Conservation (phyloP, 176 grass and related monocot genomes). For the Lolium multiflorum region DNA sequence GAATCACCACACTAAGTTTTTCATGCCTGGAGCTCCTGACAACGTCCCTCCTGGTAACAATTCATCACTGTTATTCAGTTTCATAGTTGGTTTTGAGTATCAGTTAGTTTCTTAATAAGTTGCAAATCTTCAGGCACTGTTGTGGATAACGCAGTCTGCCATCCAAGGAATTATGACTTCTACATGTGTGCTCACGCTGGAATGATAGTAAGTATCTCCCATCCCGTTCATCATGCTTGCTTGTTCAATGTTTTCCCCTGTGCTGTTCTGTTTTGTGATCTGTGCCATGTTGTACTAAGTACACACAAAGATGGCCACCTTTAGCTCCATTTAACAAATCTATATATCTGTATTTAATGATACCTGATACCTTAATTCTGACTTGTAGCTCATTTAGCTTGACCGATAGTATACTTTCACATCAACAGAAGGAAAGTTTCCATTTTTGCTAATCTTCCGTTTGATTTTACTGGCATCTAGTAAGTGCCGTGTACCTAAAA, state of each 20-base stretch:
- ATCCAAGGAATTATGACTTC: conserved; percentile 91
- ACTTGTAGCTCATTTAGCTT: background rate
- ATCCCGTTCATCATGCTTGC: background rate
- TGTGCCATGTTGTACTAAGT: background rate
- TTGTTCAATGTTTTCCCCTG: background rate
- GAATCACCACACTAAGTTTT: conserved; percentile 94
- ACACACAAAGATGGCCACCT: background rate
- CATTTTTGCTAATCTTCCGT: background rate
- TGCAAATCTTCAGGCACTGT: conserved; percentile 67
- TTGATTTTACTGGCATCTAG: too few species aligned
- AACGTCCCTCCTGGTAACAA: conserved; percentile 84
- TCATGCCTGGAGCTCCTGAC: conserved; percentile 56
- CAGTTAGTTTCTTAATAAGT: background rate
- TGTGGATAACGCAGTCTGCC: conserved; percentile 82
- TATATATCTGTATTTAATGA: background rate
- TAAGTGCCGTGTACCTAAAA: too few species aligned
- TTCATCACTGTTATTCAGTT: background rate
- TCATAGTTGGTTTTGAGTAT: background rate
- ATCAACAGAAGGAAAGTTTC: background rate
- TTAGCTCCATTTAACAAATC: background rate
- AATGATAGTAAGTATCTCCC: conserved; percentile 71
- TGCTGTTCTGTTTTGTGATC: background rate
- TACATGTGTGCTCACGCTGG: conserved; percentile 94
- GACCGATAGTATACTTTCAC: background rate
- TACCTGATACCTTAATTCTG: background rate